Evolutionary conservation across 305 asterid genomes (phyloP), one percentile per base, ranked within the genome.

Genomic region (Solanum hybrid): DNA sequence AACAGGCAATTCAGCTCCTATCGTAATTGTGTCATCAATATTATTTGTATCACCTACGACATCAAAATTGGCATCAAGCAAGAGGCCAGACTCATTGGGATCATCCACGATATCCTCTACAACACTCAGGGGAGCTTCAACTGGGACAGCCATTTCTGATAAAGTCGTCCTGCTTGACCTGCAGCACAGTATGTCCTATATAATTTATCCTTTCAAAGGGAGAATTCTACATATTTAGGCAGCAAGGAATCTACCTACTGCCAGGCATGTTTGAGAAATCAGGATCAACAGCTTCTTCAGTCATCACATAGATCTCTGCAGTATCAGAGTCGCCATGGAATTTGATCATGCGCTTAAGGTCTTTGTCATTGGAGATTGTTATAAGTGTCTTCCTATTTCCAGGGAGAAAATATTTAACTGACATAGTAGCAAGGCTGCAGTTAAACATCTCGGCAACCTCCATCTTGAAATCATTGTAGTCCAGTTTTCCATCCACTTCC

Each of bases 401-500:
- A 1, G 99, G 99, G 45, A 96, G 97, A 90, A 97, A 97, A 91
- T 96, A 97, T 90, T 96, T 97, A 91, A 96, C 87, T 15, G 92
- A 92, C 94, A 97, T 91, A 77, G 94, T 92, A 56, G 90, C 91
- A 88, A 92, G 91, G 89, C 90, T 92, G 93, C 93, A 91, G 90
- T 90, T 96, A 90, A 95, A 97, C 99, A 97, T 97, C 92, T 97
- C 99, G 2, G 98, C 95, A 71, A 96, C 96, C 95, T 97, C 99
- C 77, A 85, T 34, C 92, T 92, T 96, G 89, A 97, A 94, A 91
- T 95, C 96, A 88, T 91, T 95, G 88, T 92, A 96, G 91, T 92
- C 94, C 98, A 96, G 90, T 84, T 94, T 90, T 85, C 93, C 98
- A 88, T 97, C 99, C 29, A 97, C 93, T 92, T 97, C 99, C 98